Evolutionary conservation across 306 rosid genomes (phyloP).

Genomic region (Arachis stenosperma): DNA sequence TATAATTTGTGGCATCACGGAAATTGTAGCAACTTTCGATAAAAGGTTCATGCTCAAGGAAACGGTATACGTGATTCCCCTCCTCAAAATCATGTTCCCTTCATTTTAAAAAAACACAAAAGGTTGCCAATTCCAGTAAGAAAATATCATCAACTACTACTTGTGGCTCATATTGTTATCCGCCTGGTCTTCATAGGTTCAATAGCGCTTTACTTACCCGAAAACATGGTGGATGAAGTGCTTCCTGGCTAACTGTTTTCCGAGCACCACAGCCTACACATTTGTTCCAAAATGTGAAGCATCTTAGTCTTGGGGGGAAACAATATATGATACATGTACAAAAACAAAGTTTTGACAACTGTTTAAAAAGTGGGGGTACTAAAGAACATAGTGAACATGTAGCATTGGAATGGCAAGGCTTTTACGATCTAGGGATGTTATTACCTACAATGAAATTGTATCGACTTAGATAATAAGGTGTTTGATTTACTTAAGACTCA

Average conservation of each 20-base stretch:
- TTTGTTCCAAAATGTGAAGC: constrained; percentile 26
- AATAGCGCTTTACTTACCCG: constrained; percentile 66
- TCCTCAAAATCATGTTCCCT: constrained; percentile 87
- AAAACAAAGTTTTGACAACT: not conserved
- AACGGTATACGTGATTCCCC: constrained; percentile 81
- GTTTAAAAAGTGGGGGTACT: not conserved
- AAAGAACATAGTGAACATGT: no score
- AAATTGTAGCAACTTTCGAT: constrained; percentile 76
- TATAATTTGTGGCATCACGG: constrained; percentile 59
- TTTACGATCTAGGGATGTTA: no score
- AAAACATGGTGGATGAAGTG: constrained; percentile 88
- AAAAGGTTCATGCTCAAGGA: constrained; percentile 84
- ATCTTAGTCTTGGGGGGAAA: constrained; percentile 7
- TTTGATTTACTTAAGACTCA: no score
- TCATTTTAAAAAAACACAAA: constrained; percentile 23
- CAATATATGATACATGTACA: not conserved
- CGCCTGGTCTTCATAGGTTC: constrained; percentile 17
- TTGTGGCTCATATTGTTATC: not conserved
- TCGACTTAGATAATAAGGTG: no score
- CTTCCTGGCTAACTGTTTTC: constrained; percentile 70
- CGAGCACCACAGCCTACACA: constrained; percentile 82
- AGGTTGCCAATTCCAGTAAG: constrained; percentile 28
- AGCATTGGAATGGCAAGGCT: no score
- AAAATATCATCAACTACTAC: constrained; percentile 7
- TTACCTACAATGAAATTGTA: no score